phyloP scores from a whole-genome alignment of 176 grass and related monocot genomes.

The Oryza glumipatula region DNA sequence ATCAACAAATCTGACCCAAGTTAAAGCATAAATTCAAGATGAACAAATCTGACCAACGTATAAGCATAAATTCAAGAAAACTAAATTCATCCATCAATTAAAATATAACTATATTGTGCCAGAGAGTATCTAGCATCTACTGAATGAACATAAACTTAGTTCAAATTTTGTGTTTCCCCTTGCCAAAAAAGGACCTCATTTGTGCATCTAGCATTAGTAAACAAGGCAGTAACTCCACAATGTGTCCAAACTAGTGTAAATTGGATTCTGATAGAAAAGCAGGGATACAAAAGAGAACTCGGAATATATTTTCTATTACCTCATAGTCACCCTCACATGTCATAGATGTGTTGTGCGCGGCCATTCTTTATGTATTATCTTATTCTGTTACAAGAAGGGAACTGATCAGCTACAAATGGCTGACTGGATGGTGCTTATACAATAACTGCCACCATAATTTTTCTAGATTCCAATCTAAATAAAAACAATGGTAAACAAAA shows the following conservation, averaged over 20 bases:
- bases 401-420: background rate
- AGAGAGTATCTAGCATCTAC: background rate
- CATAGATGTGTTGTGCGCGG: conserved; percentile 48
- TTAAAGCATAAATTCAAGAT: conserved; percentile 12
- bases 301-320: conserved; percentile 36
- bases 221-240: background rate
- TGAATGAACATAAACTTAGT: background rate
- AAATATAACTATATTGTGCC: background rate
- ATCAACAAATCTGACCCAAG: background rate
- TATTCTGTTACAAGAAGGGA: background rate
- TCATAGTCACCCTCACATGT: conserved; percentile 72
- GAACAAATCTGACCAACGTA: background rate
- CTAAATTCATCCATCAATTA: background rate
- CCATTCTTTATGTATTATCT: conserved; percentile 31
- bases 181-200: background rate
- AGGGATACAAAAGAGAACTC: background rate
- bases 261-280: background rate
- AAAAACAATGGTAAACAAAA: background rate
- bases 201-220: conserved; percentile 2
- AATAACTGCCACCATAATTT: background rate
- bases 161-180: background rate
- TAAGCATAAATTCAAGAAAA: conserved; percentile 7
- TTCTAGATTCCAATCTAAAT: background rate
- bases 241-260: background rate
- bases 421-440: background rate